Conservation (phyloP, 805 yeast species). For the Candida jianshihensis region DNA sequence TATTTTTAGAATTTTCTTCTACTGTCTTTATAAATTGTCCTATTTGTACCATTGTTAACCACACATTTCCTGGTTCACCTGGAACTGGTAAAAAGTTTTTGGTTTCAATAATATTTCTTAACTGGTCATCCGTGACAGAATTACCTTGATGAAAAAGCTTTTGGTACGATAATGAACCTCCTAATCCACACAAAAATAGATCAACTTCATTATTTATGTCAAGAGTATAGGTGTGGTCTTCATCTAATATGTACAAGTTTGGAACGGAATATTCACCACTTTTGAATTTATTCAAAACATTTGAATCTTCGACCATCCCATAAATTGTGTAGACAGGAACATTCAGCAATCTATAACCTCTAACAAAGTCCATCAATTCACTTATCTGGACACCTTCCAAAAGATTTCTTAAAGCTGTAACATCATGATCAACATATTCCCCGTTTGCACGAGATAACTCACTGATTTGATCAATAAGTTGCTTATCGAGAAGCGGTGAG, state of each 20-base stretch:
- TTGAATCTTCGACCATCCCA: constrained; percentile 71
- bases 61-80: constrained; percentile 59
- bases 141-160: constrained; percentile 62
- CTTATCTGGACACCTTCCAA: constrained; percentile 36
- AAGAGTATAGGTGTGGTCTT: constrained; percentile 38
- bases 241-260: constrained; percentile 59
- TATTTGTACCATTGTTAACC: constrained; percentile 67
- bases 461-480: constrained; percentile 43
- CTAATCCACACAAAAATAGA: constrained; percentile 59
- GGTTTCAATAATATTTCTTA: constrained; percentile 12
- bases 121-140: constrained; percentile 15
- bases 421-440: constrained; percentile 32
- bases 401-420: constrained; percentile 25
- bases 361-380: constrained; percentile 43
- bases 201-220: constrained; percentile 30
- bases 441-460: constrained; percentile 41
- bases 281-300: constrained; percentile 56
- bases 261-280: constrained; percentile 44
- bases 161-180: constrained; percentile 64
- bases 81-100: constrained; percentile 42
- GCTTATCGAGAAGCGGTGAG: constrained; percentile 48
- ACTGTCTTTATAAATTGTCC: constrained; percentile 55
- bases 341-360: constrained; percentile 33
- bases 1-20: constrained; percentile 30
- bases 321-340: constrained; percentile 73